Percentiles rank a stretch among this genome's conserved stretches.
Evolutionary conservation across 805 yeast genomes (phyloP).

Genomic region (Teunomyces aglyptinius): DNA sequence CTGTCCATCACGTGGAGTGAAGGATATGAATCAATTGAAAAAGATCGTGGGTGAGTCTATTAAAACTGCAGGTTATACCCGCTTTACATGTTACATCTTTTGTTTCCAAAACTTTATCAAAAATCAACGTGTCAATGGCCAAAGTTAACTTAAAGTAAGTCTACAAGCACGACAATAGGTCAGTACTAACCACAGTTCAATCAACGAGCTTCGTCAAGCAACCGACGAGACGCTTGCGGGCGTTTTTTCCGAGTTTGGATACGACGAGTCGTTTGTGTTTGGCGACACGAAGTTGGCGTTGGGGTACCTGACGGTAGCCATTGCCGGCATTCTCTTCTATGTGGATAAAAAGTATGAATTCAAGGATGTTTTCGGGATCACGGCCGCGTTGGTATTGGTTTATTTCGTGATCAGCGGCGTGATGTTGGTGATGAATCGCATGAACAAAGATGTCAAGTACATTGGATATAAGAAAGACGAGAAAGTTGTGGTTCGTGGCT

Average conservation of each 20-base stretch:
- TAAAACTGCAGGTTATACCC: too few relatives aligned
- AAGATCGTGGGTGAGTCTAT: too few relatives aligned
- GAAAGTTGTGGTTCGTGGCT: constrained; percentile 39
- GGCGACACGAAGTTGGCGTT: constrained; percentile 48
- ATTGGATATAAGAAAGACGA: constrained; percentile 38
- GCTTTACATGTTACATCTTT: too few relatives aligned
- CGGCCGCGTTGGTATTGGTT: constrained; percentile 32
- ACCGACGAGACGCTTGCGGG: constrained; percentile 49
- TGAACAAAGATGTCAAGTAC: constrained; percentile 46
- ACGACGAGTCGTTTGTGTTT: constrained; percentile 44
- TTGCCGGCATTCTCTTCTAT: constrained; percentile 46
- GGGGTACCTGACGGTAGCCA: constrained; percentile 46
- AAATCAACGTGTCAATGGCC: neutral
- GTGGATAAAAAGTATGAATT: constrained; percentile 50
- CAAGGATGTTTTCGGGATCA: constrained; percentile 34
- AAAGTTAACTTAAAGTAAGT: constrained; percentile 31
- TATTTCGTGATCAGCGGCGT: constrained; percentile 38
- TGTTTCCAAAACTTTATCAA: neutral
- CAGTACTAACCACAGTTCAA: constrained; percentile 34
- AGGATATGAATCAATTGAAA: too few relatives aligned
- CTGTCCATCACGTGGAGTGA: neutral
- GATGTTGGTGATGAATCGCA: constrained; percentile 31
- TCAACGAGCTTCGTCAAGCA: constrained; percentile 45
- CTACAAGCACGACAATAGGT: too few relatives aligned
- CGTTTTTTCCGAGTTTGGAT: constrained; percentile 44